Conservation (phyloP, 176 grass and related monocot genomes). For the Hyparrhenia diplandra region DNA sequence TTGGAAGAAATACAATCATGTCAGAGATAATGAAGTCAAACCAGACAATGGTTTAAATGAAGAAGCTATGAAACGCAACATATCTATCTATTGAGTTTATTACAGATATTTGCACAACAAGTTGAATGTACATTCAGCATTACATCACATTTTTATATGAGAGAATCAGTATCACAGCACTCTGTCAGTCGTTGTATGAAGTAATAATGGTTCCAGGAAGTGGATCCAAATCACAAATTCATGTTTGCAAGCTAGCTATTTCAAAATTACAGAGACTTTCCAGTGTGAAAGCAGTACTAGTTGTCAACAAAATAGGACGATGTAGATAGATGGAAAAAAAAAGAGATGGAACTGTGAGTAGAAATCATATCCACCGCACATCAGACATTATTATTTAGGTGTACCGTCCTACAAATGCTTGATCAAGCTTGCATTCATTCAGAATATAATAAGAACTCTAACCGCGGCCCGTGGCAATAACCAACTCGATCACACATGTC, state of each 20-base stretch:
- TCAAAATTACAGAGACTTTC: background rate
- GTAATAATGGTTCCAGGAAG: background rate
- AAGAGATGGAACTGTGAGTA: background rate
- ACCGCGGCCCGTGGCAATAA: background rate
- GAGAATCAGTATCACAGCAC: background rate
- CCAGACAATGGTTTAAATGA: background rate
- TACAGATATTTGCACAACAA: background rate
- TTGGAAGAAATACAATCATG: background rate
- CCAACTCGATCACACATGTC: background rate
- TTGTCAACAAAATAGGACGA: background rate
- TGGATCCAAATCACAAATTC: background rate
- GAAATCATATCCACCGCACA: background rate
- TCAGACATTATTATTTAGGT: too few relatives aligned
- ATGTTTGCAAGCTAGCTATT: background rate
- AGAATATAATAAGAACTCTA: background rate
- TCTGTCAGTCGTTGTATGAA: background rate
- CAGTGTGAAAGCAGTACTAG: background rate
- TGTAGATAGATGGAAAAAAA: background rate
- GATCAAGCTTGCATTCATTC: background rate
- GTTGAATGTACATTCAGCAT: background rate
- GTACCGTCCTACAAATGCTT: background rate
- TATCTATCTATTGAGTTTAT: background rate
- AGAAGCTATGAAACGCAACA: background rate
- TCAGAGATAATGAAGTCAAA: background rate
- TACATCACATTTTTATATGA: background rate